Conservation (phyloP, 2,329 filamentous ascomycete species). For the Botrytis pseudocinerea region DNA sequence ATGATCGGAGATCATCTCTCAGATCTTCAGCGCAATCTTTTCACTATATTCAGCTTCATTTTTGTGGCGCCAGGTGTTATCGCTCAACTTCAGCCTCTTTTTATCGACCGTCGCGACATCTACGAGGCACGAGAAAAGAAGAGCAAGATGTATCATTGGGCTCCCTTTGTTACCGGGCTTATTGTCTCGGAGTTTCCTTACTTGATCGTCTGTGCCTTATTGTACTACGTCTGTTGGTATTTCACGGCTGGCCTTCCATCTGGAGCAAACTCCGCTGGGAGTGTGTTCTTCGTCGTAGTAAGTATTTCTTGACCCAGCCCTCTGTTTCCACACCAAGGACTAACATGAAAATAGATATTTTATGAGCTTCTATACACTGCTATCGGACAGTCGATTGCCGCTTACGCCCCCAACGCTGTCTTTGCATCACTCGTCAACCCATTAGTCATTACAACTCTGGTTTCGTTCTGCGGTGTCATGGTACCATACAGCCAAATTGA, state of each 20-base stretch:
- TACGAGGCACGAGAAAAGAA: slow-evolving; percentile 61
- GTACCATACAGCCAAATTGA: slow-evolving; percentile 70
- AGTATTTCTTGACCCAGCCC: background rate
- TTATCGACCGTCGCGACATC: slow-evolving; percentile 56
- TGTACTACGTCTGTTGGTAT: slow-evolving; percentile 57
- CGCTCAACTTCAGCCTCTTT: slow-evolving; percentile 59
- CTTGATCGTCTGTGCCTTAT: slow-evolving; percentile 46
- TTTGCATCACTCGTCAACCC: slow-evolving; percentile 61
- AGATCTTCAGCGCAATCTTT: slow-evolving; percentile 58
- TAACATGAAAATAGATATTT: background rate
- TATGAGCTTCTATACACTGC: slow-evolving; percentile 51
- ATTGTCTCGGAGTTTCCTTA: slow-evolving; percentile 50
- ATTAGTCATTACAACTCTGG: slow-evolving; percentile 55
- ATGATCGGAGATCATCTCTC: slow-evolving; percentile 53
- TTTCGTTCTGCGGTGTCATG: slow-evolving; percentile 73
- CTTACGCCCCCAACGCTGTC: slow-evolving; percentile 61
- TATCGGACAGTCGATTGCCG: slow-evolving; percentile 62
- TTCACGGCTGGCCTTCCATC: slow-evolving; percentile 55
- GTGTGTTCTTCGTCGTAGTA: slow-evolving; percentile 52
- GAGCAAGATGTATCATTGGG: slow-evolving; percentile 62
- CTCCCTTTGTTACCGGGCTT: slow-evolving; percentile 57
- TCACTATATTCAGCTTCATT: slow-evolving; percentile 63
- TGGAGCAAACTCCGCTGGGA: slow-evolving; percentile 49
- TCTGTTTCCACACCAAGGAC: background rate
- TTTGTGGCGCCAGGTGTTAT: slow-evolving; percentile 61